Base-by-base conservation (phyloP, 2,329 filamentous ascomycete species). In the Diaporthe nobilis region DNA sequence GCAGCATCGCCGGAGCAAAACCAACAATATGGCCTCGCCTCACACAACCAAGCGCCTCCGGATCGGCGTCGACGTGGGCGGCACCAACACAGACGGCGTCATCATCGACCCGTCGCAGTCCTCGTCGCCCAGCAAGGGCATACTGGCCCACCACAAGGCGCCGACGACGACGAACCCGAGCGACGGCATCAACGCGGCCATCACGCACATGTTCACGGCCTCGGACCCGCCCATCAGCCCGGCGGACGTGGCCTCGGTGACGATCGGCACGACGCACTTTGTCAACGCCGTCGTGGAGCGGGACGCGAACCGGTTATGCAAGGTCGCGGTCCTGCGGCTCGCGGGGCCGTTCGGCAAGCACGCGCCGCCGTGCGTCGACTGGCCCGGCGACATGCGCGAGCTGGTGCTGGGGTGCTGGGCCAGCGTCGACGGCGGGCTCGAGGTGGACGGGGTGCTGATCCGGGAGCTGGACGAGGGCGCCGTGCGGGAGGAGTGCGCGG, bases 241-340 rank as follows among this genome's bases (percentile, higher is more conserved):
- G 0, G 79, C 80, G 0, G 80, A 85, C 8, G 83, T 90, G 25
- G 85, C 86, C 20, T 87, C 86, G 76, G 85, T 90, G 20, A 88
- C 87, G 3, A 89, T 90, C 77, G 88, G 88, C 71, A 89, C 87
- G 1, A 91, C 90, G 0, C 89, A 91, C 76, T 91, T 91, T 78
- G 85, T 91, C 78, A 92, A 91, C 76, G 89, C 89, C 12, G 87
- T 91, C 3, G 84, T 91, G 1, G 88, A 91, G 80, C 83, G 87
- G 58, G 89, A 91, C 76, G 83, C 83, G 10, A 79, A 84, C 1
- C 85, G 88, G 2, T 81, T 91, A 3, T 85, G 86, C 20, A 83
- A 81, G 7, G 89, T 91, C 7, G 90, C 89, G 2, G 88, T 91
- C 2, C 79, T 92, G 22, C 86, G 90, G 8, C 85, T 91, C 7